Base-by-base conservation (phyloP, 2,329 filamentous ascomycete species). In the Aspergillus aculeatus region DNA sequence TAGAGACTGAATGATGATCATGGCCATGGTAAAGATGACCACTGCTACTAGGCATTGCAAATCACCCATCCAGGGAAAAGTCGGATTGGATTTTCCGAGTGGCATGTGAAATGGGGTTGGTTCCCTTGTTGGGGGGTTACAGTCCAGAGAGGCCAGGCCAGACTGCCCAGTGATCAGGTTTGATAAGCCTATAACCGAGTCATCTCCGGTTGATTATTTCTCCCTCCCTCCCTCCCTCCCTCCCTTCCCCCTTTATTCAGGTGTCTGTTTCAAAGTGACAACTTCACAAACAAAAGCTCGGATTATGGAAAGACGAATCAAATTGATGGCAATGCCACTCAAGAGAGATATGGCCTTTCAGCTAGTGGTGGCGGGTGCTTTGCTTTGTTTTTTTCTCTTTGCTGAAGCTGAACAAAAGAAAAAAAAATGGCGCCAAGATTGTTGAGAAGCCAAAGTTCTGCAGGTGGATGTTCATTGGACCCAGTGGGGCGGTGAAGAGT, bases 381-480 rank as follows among this genome's bases (percentile, higher is more conserved):
- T 23, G 23, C 23, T 23, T 23, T 41, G 4, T 5, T 16, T 16
- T 41, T 6, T 14, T n/a, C n/a, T n/a, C 11, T 4, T 35, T 35
- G 32, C 32, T 35, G 32, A 35, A 35, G 32, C 12, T 5, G 32
- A 35, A 16, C 5, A 4, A 16, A 10, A 35, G 3, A 2, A 6
- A 44, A 16, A 38, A 23, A 9, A 32, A 16, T 26, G n/a, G 23
- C 41, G 62, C 62, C 62, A 62, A 64, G 60, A 59, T 51, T 56
- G 62, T 64, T 64, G 62, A 60, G 60, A 49, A 62, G 57, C 54
- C 59, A 57, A 57, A 57, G 55, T 52, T 59, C 56, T 47, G 47
- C 44, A 5, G 23, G 9, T 14, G 7, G 6, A 12, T 1, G 19
- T 21, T 50, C 24, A 61, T 63, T 61, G 61, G 62, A 11, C 35